A percentile compares a stretch with the other conserved stretches of the same genome.
These are phyloP conservation scores for Coniochaeta sp. DNA, from an alignment of 2,329 filamentous ascomycete species.

Conservation along the genomic window DNA sequence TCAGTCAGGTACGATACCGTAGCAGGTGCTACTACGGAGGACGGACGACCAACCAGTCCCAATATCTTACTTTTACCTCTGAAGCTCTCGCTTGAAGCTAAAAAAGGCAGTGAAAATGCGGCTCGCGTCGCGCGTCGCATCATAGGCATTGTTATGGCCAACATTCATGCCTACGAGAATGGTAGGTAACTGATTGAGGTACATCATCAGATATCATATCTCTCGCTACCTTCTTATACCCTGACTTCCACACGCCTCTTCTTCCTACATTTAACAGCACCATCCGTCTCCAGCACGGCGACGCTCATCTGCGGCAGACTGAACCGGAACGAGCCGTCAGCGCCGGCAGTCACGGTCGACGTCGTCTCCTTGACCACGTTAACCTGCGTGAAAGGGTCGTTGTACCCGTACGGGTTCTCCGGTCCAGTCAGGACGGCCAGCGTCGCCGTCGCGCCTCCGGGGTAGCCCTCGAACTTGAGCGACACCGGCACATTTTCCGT, in stretches of 20 bases:
- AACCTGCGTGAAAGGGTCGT: constrained; percentile 33
- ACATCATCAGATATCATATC: background rate
- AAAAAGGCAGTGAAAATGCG: background rate
- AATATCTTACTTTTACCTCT: too few relatives aligned
- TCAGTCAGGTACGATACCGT: too few relatives aligned
- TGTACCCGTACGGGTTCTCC: constrained; percentile 33
- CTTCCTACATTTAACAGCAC: background rate
- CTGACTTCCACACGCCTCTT: background rate
- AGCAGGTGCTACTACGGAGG: too few relatives aligned
- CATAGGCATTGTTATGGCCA: too few relatives aligned
- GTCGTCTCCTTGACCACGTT: constrained; percentile 41
- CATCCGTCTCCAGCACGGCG: constrained; percentile 41
- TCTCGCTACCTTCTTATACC: background rate
- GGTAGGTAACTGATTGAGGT: background rate
- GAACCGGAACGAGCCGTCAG: constrained; percentile 42
- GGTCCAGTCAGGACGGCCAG: constrained; percentile 39
- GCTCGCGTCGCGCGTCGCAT: background rate
- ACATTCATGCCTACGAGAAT: background rate
- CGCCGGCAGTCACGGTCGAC: constrained; percentile 29
- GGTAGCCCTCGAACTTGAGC: constrained; percentile 35
- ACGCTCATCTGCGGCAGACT: constrained; percentile 46
- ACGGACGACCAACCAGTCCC: too few relatives aligned
- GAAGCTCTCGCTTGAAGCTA: background rate
- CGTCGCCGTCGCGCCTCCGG: constrained; percentile 28
- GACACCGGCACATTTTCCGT: constrained; percentile 36